Evolutionary conservation across 805 yeast species (phyloP), one percentile per base, ranked within the genome.

Genomic region (Scheffersomyces ergatensis): DNA sequence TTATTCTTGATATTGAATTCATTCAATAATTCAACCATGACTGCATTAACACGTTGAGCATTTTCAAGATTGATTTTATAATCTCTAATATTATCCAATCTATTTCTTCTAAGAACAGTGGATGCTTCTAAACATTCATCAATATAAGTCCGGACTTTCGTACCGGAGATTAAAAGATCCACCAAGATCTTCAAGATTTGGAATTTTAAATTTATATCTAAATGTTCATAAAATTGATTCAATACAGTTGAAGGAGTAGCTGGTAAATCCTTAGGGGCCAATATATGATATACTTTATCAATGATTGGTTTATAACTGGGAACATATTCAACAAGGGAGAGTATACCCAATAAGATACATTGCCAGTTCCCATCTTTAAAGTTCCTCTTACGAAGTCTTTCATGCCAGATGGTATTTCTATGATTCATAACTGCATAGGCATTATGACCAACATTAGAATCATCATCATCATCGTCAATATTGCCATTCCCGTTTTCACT

Each of bases 361-460:
- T 88, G 83, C 97, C 97, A 92, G 40, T 80, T 80, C 3, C 96
- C 95, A 52, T 88, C 89, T 51, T 75, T 80, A 59, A 86, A 93
- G 47, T 77, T 77, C 40, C 96, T 78, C 40, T 78, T 82, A 12
- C 82, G 75, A 15, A 92, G 69, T 31, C 95, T 70, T 23, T 85
- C 95, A 43, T 81, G 78, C 97, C 98, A 93, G 11, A 81, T 62
- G 0, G 67, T 63, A 33, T 81, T 81, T 40, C 83, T 69, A 58
- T 79, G 76, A 42, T 81, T 78, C 50, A 85, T 63, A 3, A 67
- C 62, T 1, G 62, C 50, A 45, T 71, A 69, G 0, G 80, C 82
- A 46, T 74, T 74, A 47, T 65, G 76, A 26, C 48, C 57, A 16
- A 47, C 47, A 7, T 50, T 42, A 5, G 49, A 55, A 8, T 51